These are phyloP conservation scores for Lichina pygmaea DNA, from an alignment of 495 filamentous ascomycete species.

Conservation along the genomic window DNA sequence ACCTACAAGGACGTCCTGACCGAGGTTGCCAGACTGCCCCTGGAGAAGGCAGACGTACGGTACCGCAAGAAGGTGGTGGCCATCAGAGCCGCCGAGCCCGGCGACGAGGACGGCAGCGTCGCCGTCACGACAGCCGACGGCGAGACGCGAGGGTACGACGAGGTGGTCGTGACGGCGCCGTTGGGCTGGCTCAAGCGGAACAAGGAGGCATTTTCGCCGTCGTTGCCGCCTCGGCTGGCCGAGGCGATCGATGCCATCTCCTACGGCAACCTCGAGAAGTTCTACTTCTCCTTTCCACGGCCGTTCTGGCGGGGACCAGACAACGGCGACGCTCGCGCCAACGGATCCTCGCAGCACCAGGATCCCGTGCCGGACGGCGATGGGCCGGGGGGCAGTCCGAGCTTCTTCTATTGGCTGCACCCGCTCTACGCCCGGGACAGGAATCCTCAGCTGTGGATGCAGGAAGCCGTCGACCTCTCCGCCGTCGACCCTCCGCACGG, in stretches of 20 bases:
- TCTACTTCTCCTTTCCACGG: conserved; percentile 62
- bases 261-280: conserved; percentile 78
- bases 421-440: conserved; percentile 30
- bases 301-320: conserved; percentile 32
- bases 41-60: conserved; percentile 33
- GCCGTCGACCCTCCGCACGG: conserved; percentile 28
- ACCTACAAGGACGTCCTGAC: conserved; percentile 60
- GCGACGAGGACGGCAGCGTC: conserved; percentile 14
- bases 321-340: background rate
- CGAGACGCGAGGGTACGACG: conserved; percentile 36
- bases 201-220: conserved; percentile 37
- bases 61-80: conserved; percentile 27
- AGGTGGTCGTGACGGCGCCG: conserved; percentile 62
- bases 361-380: too few species aligned
- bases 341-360: background rate
- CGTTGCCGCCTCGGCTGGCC: conserved; percentile 33
- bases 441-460: conserved; percentile 45
- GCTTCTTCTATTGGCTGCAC: conserved; percentile 41
- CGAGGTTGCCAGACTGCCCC: conserved; percentile 32
- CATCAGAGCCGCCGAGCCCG: conserved; percentile 14
- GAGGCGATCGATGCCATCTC: conserved; percentile 53
- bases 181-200: conserved; percentile 77
- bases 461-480: conserved; percentile 55
- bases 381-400: background rate
- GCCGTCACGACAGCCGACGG: conserved; percentile 27